Conservation (phyloP, 1,139 yeast genomes). For the Pneumocystis jirovecii region DNA sequence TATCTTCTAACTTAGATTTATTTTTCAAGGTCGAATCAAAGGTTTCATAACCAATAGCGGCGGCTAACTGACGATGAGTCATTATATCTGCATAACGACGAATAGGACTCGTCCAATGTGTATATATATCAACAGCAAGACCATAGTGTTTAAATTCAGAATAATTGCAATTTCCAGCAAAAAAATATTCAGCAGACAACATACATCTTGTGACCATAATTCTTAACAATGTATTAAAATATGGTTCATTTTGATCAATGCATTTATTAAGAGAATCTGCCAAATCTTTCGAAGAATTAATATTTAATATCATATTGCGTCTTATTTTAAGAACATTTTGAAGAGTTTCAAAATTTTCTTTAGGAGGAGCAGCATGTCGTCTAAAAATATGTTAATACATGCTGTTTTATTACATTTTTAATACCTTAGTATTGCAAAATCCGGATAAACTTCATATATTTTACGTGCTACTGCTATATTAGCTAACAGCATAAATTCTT, state of each 20-base stretch:
- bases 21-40: constrained; percentile 74
- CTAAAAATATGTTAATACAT: constrained; percentile 12
- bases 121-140: constrained; percentile 89
- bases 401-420: background rate
- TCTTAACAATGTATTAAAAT: constrained; percentile 83
- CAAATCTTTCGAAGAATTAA: constrained; percentile 76
- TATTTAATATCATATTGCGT: constrained; percentile 54
- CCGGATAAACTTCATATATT: constrained; percentile 85
- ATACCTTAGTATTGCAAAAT: constrained; percentile 88
- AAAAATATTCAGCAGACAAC: constrained; percentile 98
- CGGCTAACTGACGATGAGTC: constrained; percentile 93
- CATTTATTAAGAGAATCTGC: constrained; percentile 91
- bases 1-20: constrained; percentile 74
- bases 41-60: constrained; percentile 86
- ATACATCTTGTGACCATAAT: constrained; percentile 97
- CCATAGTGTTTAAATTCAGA: constrained; percentile 97
- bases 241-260: constrained; percentile 66
- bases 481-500: constrained; percentile 96
- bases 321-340: constrained; percentile 82
- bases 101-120: constrained; percentile 97
- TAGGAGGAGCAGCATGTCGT: constrained; percentile 92
- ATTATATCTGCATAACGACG: constrained; percentile 96
- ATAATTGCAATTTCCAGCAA: constrained; percentile 81
- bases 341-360: constrained; percentile 74
- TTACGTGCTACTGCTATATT: constrained; percentile 90